Evolutionary conservation across 176 grass and related monocot species (phyloP), one percentile per base, ranked within the genome.

Genomic region (Ananas comosus): DNA sequence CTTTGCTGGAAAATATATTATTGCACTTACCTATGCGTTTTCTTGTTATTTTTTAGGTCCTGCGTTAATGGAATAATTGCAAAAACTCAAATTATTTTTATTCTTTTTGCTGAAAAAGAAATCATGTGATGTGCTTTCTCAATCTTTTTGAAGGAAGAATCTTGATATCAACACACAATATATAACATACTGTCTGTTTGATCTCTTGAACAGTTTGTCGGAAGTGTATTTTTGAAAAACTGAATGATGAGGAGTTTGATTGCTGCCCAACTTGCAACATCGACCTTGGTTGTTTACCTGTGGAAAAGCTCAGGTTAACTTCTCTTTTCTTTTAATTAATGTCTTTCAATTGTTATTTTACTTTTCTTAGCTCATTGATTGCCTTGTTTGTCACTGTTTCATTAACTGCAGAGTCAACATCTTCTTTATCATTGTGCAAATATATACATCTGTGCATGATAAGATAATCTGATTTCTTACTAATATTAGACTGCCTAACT

Each of bases 161-260:
- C 21, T 61, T 61, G 8, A 61, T 10, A 18, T 22, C 5, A 51
- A 6, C 74, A 48, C n/a, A 29, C 63, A 2, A 50, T 52, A 75
- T 49, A 64, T 53, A 42, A 72, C 28, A 80, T 83, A 51, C 68
- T 83, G 16, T n/a, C 69, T 49, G 80, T 71, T 70, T 12, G 8
- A 54, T 67, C 25, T 69, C 33, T 80, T 53, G 29, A 51, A 23
- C 85, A 99, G 95, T 99, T 86, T 99, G 95, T 50, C 76, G 76
- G 87, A 85, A 82, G 47, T 99, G 95, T 64, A 88, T 99, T 83
- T 77, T 91, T 76, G 76, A 88, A 47, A 91, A 94, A 86, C 86
- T 99, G 72, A 73, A 86, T 68, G 85, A 86, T 1, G 90, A 94
- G 14, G 87, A 94, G 17, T 16, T 74, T 2, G 90, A 88, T 11